A percentile compares a stretch with the other conserved stretches of the same genome.
phyloP scores from a whole-genome alignment of 2,329 filamentous ascomycete species.

The Phoma sp. region DNA sequence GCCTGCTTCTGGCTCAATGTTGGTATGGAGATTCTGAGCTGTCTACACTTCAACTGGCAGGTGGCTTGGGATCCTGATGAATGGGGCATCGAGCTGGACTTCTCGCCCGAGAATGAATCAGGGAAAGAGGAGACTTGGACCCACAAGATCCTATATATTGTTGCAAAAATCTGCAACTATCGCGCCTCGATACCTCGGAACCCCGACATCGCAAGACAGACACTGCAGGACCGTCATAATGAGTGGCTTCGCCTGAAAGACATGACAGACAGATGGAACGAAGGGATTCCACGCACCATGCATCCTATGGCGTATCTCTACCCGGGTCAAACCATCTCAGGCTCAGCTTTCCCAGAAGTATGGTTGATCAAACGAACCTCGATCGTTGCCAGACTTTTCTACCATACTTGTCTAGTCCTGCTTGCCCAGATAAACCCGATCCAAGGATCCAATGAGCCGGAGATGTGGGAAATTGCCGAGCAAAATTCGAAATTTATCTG shows the following conservation, averaged over 20 bases:
- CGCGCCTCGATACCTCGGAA: conserved; percentile 70
- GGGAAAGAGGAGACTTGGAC: conserved; percentile 85
- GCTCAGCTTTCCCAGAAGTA: conserved; percentile 83
- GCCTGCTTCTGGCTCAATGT: conserved; percentile 97
- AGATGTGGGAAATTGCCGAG: conserved; percentile 73
- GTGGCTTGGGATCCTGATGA: conserved; percentile 88
- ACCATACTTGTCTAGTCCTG: conserved; percentile 83
- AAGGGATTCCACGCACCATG: conserved; percentile 82
- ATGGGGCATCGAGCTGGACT: conserved; percentile 85
- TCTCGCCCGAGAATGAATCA: conserved; percentile 61
- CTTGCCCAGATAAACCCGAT: conserved; percentile 80
- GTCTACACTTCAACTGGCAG: conserved; percentile 84
- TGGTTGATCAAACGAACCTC: conserved; percentile 87
- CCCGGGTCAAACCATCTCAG: conserved; percentile 68
- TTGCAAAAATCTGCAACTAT: conserved; percentile 87
- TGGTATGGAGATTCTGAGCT: conserved; percentile 86
- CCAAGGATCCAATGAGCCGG: conserved; percentile 63
- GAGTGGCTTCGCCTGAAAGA: conserved; percentile 82
- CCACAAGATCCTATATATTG: conserved; percentile 84
- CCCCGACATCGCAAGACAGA: conserved; percentile 64
- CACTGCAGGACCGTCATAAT: conserved; percentile 67
- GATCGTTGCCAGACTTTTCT: conserved; percentile 83
- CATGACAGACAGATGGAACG: conserved; percentile 85
- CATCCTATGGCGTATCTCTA: conserved; percentile 80
- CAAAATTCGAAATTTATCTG: conserved; percentile 85